Base-by-base conservation (phyloP, 257 asterid genomes). In the Solanum acaule region DNA sequence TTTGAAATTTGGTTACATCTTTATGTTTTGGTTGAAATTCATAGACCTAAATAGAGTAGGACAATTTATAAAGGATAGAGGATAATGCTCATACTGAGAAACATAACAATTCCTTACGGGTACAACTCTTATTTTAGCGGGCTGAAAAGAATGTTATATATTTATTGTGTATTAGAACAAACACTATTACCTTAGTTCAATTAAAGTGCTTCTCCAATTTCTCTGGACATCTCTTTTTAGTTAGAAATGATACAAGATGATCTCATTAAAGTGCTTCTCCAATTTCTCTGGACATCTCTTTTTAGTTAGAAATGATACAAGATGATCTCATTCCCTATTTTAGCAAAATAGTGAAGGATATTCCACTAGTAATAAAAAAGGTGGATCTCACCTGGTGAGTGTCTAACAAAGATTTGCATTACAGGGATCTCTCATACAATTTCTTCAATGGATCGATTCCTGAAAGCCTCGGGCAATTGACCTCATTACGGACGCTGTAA, bases 401-500 rank as follows among this genome's bases (percentile, higher is more conserved):
- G 37, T 29, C 82, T 90, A 91, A 59, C 63, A 78, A 76, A 83
- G 56, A 88, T 85, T 89, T 90, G 77, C 79, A 86, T 85, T 44
- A 79, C 98, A 97, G 99, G 96, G 99, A 97, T 91, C 95, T 97
- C 81, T 97, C 99, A 3, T 93, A 87, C 94, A 97, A 97, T 92
- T 93, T 87, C 87, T 93, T 97, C 90, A 96, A 93, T 86, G 99
- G 98, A 88, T 95, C 98, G 42, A 94, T 97, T 88, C 99, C 99
- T 61, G 98, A 96, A 86, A 95, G 94, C 91, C 93, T 97, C 22
- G 99, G 99, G 84, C 96, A 90, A 91, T 87, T 97, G 84, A 91
- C 98, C 81, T 92, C 95, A 61, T 92, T 97, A 88, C 89, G 91
- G 68, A 92, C 87, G 89, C 88, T 96, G 99, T 97, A 95, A 95